These are phyloP conservation scores for Cicer cuneatum DNA, from an alignment of 306 rosid species.

Conservation along the genomic window DNA sequence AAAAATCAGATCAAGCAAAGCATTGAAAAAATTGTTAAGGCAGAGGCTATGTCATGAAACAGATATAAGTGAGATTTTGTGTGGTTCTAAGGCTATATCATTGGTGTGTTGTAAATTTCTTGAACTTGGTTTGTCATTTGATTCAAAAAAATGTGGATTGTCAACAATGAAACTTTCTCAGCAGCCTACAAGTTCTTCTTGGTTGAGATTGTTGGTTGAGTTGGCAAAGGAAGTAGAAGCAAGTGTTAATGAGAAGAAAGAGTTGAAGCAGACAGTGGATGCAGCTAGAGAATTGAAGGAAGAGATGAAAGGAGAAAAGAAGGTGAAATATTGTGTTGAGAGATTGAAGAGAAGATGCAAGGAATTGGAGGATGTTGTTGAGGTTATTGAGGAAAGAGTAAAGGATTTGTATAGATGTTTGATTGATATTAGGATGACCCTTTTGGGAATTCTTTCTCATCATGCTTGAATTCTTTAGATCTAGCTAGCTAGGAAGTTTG, in stretches of 20 bases:
- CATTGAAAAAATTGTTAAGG: slow-evolving; percentile 38
- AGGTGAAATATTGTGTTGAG: slow-evolving; percentile 45
- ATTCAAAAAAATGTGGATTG: slow-evolving; percentile 42
- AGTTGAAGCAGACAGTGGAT: slow-evolving; percentile 40
- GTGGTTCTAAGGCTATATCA: slow-evolving; percentile 56
- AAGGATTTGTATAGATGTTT: slow-evolving; percentile 55
- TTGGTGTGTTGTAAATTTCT: slow-evolving; percentile 52
- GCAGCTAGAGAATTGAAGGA: slow-evolving; percentile 51
- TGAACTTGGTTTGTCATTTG: slow-evolving; percentile 50
- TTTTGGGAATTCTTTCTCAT: slow-evolving; percentile 61
- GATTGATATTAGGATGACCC: slow-evolving; percentile 58
- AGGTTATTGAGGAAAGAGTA: slow-evolving; percentile 51
- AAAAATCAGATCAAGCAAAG: slow-evolving; percentile 31
- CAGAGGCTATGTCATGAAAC: slow-evolving; percentile 44
- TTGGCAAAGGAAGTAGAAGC: slow-evolving; percentile 36
- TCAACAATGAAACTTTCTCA: slow-evolving; percentile 29
- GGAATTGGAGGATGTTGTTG: slow-evolving; percentile 51
- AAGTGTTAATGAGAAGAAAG: slow-evolving; percentile 34
- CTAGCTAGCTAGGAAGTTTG: slow-evolving; percentile 19
- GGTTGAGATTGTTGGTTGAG: slow-evolving; percentile 49
- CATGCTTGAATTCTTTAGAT: slow-evolving; percentile 35
- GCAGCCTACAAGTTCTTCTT: slow-evolving; percentile 35
- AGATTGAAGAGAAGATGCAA: slow-evolving; percentile 40
- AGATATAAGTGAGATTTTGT: slow-evolving; percentile 46
- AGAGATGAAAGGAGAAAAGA: slow-evolving; percentile 42